phyloP scores from a whole-genome alignment of 192 early-diverging fungal species.

The Obelidium mucronatum region DNA sequence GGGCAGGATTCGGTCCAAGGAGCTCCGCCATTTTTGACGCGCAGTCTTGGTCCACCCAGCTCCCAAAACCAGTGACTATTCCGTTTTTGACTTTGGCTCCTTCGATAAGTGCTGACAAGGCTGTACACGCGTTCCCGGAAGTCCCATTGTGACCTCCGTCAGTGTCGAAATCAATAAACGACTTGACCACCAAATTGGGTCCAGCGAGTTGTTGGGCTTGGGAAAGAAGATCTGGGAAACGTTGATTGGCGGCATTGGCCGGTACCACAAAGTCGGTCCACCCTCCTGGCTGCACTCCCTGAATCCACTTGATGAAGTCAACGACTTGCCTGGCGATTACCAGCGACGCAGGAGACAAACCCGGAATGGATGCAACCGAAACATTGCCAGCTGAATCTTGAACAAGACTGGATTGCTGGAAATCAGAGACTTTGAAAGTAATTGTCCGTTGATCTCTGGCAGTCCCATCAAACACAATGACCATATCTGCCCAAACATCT shows the following conservation, averaged over 20 bases:
- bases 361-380: neutral
- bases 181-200: neutral
- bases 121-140: neutral
- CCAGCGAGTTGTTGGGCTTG: neutral
- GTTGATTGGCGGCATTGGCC: neutral
- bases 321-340: neutral
- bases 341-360: neutral
- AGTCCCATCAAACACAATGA: constrained; percentile 1
- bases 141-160: constrained; percentile 32
- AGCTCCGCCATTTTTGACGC: constrained; percentile 10
- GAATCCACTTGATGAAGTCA: neutral
- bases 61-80: constrained; percentile 21
- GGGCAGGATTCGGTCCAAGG: constrained; percentile 18
- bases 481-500: constrained; percentile 21
- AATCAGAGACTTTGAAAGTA: neutral
- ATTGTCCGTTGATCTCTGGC: neutral
- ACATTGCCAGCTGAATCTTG: neutral
- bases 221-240: neutral
- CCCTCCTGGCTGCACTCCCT: neutral
- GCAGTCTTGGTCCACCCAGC: constrained; percentile 19
- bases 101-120: neutral
- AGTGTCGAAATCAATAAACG: constrained; percentile 34
- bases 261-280: constrained; percentile 11
- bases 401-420: neutral
- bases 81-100: constrained; percentile 3